Evolutionary conservation across 1,284 basidiomycete species (phyloP), one percentile per base, ranked within the genome.

Genomic region (Tilletia horrida): DNA sequence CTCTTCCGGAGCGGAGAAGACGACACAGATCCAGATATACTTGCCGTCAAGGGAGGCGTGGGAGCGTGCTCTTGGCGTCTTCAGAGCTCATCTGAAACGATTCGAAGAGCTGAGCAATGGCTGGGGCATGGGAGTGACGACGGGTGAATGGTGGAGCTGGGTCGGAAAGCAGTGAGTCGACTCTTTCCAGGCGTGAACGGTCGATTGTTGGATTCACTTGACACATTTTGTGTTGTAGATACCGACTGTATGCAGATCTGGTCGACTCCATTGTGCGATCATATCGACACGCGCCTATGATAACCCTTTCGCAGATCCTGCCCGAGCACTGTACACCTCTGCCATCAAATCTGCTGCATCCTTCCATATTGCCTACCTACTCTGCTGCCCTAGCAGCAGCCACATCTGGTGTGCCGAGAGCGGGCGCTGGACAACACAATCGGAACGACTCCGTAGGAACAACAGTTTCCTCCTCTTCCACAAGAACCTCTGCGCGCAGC

Each of bases 71-170:
- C 18, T 67, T 29, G 21, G 87, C 0, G 90, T 93, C 69, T 90
- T 95, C 78, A 89, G 88, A 65, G 86, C 87, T 21, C 94, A 97
- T 79, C 86, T 95, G 70, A 87, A 89, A 35, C 88, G 88, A 67
- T 95, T 97, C 73, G 87, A 89, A 6, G 92, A 94, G 73, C 87
- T 97, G 67, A 93, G 91, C 9, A 86, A 90, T 7, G 90, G 91
- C 0, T 97, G 95, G 95, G 92, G 92, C 2, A 97, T 97, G 65
- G 93, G 93, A n/a, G 91, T 93, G 75, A 90, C 93, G 76, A 96
- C 92, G 0, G 96, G 91, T 74, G 96, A 97, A 81, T 97, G 89
- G 79, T 97, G 95, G 95, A 91, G 90, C 73, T 98, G 94, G 95
- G 85, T 93, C 64, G 90, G 91, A 8, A 86, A 93, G 77, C 93